Percentiles rank a stretch among this genome's conserved stretches.
Evolutionary conservation across 1,284 basidiomycete genomes (phyloP).

Genomic region (Ceratobasidium theobromae): DNA sequence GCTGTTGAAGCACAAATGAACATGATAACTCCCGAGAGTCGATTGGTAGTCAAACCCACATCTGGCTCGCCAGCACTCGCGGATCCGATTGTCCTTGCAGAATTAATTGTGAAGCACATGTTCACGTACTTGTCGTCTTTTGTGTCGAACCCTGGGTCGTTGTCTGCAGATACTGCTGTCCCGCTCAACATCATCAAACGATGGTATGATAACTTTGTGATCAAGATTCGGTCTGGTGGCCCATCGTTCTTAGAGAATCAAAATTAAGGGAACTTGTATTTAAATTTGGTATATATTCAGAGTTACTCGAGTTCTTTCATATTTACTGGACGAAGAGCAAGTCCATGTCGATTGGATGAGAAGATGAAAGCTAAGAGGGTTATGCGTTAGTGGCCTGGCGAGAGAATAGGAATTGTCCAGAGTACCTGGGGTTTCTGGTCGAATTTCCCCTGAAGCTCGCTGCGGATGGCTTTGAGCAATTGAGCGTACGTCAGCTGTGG

Average conservation of each 20-base stretch:
- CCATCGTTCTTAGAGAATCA: constrained; percentile 72
- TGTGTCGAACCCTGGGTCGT: constrained; percentile 49
- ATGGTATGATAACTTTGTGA: constrained; percentile 80
- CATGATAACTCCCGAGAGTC: constrained; percentile 40
- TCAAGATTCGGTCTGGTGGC: constrained; percentile 72
- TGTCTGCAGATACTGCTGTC: constrained; percentile 64
- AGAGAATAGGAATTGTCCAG: neutral
- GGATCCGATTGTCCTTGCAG: constrained; percentile 54
- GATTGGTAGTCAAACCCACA: neutral
- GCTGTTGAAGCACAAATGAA: constrained; percentile 59
- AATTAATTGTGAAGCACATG: constrained; percentile 71
- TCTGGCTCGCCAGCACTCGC: constrained; percentile 15
- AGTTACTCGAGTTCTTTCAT: neutral
- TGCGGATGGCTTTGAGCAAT: constrained; percentile 14
- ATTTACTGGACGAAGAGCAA: constrained; percentile 21
- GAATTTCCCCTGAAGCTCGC: constrained; percentile 23
- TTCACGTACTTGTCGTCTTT: constrained; percentile 86
- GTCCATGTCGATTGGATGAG: constrained; percentile 31
- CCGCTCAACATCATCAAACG: constrained; percentile 73
- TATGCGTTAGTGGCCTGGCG: neutral
- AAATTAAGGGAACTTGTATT: constrained; percentile 45
- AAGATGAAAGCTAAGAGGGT: constrained; percentile 13
- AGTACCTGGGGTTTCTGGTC: constrained; percentile 31
- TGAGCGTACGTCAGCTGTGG: constrained; percentile 27
- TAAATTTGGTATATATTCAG: neutral